Evolutionary conservation across 2,329 filamentous ascomycete genomes (phyloP), one percentile per base, ranked within the genome.

Genomic region (Colletotrichum musae): DNA sequence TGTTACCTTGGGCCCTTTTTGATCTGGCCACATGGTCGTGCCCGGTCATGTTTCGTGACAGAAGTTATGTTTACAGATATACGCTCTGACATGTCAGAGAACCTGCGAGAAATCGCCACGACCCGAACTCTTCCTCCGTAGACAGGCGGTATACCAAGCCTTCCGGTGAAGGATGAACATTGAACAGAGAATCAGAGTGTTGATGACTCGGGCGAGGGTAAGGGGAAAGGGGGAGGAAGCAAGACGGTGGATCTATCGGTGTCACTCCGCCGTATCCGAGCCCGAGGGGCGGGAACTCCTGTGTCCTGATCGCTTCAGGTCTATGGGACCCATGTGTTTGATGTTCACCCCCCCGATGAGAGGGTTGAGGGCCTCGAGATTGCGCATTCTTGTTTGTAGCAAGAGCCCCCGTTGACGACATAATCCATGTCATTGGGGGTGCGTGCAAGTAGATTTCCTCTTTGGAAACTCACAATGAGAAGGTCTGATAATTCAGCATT

Each of bases 41-140:
- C 48, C 65, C 65, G 32, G 54, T 59, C 50, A 15, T 54, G 54
- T 69, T 69, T 59, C 54, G 48, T 65, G 61, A 24, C 43, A 56
- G 48, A 59, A 48, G 54, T 56, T 69, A 65, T 54, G 32, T 58
- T 56, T 65, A 28, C n/a, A 16, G 41, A 59, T 28, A 56, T 4
- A 28, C 53, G 52, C 65, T 58, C 41, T 64, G 65, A 64, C 53
- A 36, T 41, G 53, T 64, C 47, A 57, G 60, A 53, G 52, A 24
- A 62, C 57, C 52, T 63, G 53, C 60, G 58, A 39, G 65, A 50
- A 68, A 64, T 64, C 10, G 32, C 32, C 32, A 36, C 32, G 32
- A 36, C 3, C 32, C 32, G 32, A 4, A 36, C 32, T 36, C 32
- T 36, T 36, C 32, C 32, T 36, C 32, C 32, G 32, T 36, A 36